Evolutionary conservation across 2,329 filamentous ascomycete species (phyloP).

Genomic region (Colletotrichum kahawae): DNA sequence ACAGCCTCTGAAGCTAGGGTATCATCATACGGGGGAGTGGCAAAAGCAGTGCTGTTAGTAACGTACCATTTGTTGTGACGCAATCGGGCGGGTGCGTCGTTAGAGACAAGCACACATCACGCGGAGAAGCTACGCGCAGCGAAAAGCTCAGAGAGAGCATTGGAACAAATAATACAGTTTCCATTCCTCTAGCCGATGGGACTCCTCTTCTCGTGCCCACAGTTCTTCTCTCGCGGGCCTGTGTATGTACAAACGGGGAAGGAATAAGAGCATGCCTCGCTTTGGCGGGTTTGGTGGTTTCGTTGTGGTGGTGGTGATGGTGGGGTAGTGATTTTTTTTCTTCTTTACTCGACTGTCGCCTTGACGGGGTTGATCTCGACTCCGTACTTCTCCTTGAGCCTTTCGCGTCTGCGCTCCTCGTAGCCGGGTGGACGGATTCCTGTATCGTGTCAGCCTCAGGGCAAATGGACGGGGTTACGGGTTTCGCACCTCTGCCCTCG

Average conservation of each 20-base stretch:
- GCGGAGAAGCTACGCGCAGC: background rate
- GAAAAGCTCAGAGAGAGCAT: slow-evolving; percentile 11
- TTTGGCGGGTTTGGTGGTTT: background rate
- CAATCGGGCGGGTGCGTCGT: slow-evolving; percentile 7
- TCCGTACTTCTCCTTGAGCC: slow-evolving; percentile 86
- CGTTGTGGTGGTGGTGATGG: background rate
- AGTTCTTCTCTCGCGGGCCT: slow-evolving; percentile 4
- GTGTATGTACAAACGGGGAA: slow-evolving; percentile 25
- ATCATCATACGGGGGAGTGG: slow-evolving; percentile 39
- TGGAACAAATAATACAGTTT: slow-evolving; percentile 28
- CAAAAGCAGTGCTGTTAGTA: background rate
- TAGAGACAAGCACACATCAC: slow-evolving; percentile 21
- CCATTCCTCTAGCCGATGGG: slow-evolving; percentile 35
- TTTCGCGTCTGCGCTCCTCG: slow-evolving; percentile 80
- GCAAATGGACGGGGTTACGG: background rate
- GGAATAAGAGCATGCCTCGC: slow-evolving; percentile 17
- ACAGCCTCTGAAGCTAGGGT: slow-evolving; percentile 48
- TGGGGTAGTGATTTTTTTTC: background rate
- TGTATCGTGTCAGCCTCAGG: slow-evolving; percentile 39
- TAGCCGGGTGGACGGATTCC: slow-evolving; percentile 84
- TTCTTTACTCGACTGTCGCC: slow-evolving; percentile 47
- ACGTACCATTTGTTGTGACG: slow-evolving; percentile 19
- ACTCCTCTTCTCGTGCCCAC: slow-evolving; percentile 21
- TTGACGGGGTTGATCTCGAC: slow-evolving; percentile 77
- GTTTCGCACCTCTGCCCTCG: slow-evolving; percentile 78